phyloP scores from a whole-genome alignment of 2,329 filamentous ascomycete species.

The Colletotrichum shisoi region DNA sequence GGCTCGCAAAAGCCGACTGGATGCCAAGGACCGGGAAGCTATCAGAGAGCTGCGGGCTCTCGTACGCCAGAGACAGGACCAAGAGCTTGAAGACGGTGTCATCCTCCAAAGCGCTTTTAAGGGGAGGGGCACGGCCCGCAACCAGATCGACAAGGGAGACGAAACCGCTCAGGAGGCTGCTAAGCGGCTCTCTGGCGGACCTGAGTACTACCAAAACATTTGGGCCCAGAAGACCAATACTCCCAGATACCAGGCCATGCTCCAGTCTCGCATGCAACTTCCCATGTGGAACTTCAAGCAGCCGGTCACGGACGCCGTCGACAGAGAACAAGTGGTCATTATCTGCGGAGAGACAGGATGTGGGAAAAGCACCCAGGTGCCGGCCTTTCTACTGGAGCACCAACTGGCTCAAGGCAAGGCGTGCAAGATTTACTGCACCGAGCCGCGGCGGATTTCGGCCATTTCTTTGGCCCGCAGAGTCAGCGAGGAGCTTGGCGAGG shows the following conservation, averaged over 20 bases:
- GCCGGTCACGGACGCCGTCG: conserved; percentile 78
- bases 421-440: conserved; percentile 95
- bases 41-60: conserved; percentile 74
- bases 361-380: conserved; percentile 98
- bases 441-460: conserved; percentile 93
- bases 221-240: conserved; percentile 67
- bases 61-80: conserved; percentile 72
- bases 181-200: conserved; percentile 50
- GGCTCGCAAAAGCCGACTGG: conserved; percentile 72
- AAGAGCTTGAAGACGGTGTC: conserved; percentile 76
- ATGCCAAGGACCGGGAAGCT: conserved; percentile 72
- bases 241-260: conserved; percentile 78
- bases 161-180: conserved; percentile 57
- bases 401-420: conserved; percentile 79
- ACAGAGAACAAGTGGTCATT: conserved; percentile 84
- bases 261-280: conserved; percentile 76
- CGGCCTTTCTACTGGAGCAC: conserved; percentile 89
- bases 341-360: conserved; percentile 96
- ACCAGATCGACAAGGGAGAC: conserved; percentile 58
- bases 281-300: conserved; percentile 89
- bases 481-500: conserved; percentile 92
- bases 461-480: conserved; percentile 93
- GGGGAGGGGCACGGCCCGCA: conserved; percentile 61
- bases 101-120: conserved; percentile 80
- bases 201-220: conserved; percentile 63